A percentile compares a stretch with the other conserved stretches of the same genome.
These are phyloP conservation scores for Bryum argenteum DNA, from an alignment of 225 moss, liverwort and hornwort genomes.

Conservation along the genomic window DNA sequence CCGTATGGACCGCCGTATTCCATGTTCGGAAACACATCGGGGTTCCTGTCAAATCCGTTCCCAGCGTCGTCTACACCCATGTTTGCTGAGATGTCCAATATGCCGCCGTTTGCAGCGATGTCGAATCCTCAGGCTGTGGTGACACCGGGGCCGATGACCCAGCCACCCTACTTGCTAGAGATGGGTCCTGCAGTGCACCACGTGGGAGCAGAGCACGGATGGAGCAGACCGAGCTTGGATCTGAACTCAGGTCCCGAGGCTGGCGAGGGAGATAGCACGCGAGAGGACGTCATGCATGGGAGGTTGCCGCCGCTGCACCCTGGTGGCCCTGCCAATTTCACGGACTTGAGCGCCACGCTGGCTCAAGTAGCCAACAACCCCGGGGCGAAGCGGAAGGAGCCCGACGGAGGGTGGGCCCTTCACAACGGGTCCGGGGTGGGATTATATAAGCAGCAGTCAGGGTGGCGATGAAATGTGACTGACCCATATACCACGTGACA, in stretches of 20 bases:
- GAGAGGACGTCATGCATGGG: conserved; percentile 74
- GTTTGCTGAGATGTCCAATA: conserved; percentile 65
- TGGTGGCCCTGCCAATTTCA: conserved; percentile 39
- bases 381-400: conserved; percentile 87
- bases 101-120: conserved; percentile 60
- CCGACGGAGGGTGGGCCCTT: conserved; percentile 83
- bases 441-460: conserved; percentile 74
- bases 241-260: conserved; percentile 92
- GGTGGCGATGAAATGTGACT: conserved; percentile 75
- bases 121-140: conserved; percentile 55
- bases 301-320: conserved; percentile 69
- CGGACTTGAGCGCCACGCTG: conserved; percentile 61
- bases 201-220: conserved; percentile 46
- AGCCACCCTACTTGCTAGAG: conserved; percentile 61
- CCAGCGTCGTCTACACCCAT: conserved; percentile 53
- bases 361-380: conserved; percentile 56
- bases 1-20: conserved; percentile 56
- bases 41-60: conserved; percentile 62
- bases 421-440: conserved; percentile 66
- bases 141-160: conserved; percentile 51
- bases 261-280: conserved; percentile 64
- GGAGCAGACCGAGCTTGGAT: conserved; percentile 79
- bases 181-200: conserved; percentile 56
- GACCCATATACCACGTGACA: conserved; percentile 26
- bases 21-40: conserved; percentile 60